Percentiles rank a stretch among this genome's conserved stretches.
These are phyloP conservation scores for Oryza rufipogon DNA, from an alignment of 176 grass and related monocot genomes.

Conservation along the genomic window DNA sequence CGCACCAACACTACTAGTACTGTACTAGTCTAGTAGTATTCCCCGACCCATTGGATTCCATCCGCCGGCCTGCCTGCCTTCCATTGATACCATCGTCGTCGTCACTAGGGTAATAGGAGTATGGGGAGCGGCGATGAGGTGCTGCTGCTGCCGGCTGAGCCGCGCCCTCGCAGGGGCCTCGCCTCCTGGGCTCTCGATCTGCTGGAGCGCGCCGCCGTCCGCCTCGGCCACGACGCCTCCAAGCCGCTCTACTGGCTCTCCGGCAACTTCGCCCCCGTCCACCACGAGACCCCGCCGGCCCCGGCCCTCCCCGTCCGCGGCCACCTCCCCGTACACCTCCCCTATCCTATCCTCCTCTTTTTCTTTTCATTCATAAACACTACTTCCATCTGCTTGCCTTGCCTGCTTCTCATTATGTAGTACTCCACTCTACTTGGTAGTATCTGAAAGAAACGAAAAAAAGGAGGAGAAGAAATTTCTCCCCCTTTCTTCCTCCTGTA, in stretches of 20 bases:
- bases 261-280: conserved; percentile 82
- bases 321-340: conserved; percentile 55
- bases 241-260: conserved; percentile 78
- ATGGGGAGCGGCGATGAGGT: too few relatives aligned
- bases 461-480: too few relatives aligned
- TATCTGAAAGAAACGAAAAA: too few relatives aligned
- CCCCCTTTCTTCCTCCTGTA: not conserved
- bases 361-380: not conserved
- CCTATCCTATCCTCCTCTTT: not conserved
- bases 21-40: too few relatives aligned
- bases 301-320: conserved; percentile 67
- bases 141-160: conserved; percentile 54
- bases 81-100: too few relatives aligned
- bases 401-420: too few relatives aligned
- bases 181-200: conserved; percentile 66
- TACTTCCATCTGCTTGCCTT: too few relatives aligned
- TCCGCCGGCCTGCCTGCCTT: too few relatives aligned
- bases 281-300: conserved; percentile 77
- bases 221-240: conserved; percentile 59
- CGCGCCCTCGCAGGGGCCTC: conserved; percentile 68
- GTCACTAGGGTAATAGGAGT: too few relatives aligned
- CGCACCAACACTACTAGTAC: too few relatives aligned
- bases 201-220: conserved; percentile 63
- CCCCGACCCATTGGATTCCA: too few relatives aligned
- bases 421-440: too few relatives aligned